A percentile compares a stretch with the other conserved stretches of the same genome.
Evolutionary conservation across 202 grass and related monocot species (phyloP).

Genomic region (Panicum hallii): DNA sequence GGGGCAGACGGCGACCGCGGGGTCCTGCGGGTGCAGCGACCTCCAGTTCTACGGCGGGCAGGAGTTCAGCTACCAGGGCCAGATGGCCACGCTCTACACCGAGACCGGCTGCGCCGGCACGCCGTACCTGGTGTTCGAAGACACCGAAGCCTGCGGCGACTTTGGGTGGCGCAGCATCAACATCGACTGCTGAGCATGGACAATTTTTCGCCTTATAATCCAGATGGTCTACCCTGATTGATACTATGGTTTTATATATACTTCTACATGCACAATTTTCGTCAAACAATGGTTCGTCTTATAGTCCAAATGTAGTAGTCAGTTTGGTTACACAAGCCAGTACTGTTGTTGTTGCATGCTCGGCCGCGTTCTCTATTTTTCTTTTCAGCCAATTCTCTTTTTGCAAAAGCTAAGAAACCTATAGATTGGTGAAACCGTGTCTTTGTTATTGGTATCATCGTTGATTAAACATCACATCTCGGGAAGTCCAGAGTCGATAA

Average conservation of each 20-base stretch:
- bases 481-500: no score
- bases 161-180: constrained; percentile 50
- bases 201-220: no score
- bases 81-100: constrained; percentile 43
- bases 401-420: no score
- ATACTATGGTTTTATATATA: no score
- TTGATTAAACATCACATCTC: no score
- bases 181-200: constrained; percentile 31
- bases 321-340: not conserved
- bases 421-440: no score
- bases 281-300: no score
- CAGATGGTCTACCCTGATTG: no score
- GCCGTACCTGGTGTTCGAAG: constrained; percentile 42
- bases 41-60: constrained; percentile 27
- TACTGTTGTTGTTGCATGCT: not conserved
- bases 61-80: constrained; percentile 36
- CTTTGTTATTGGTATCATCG: no score
- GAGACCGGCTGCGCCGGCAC: constrained; percentile 17
- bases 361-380: not conserved
- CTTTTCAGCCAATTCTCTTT: no score
- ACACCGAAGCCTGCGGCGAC: constrained; percentile 40
- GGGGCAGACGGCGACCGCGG: constrained; percentile 20
- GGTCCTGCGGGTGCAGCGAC: constrained; percentile 39
- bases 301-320: not conserved
- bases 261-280: no score